Base-by-base conservation (phyloP, 192 early-diverging fungal species). In the Coemansia sp. region DNA sequence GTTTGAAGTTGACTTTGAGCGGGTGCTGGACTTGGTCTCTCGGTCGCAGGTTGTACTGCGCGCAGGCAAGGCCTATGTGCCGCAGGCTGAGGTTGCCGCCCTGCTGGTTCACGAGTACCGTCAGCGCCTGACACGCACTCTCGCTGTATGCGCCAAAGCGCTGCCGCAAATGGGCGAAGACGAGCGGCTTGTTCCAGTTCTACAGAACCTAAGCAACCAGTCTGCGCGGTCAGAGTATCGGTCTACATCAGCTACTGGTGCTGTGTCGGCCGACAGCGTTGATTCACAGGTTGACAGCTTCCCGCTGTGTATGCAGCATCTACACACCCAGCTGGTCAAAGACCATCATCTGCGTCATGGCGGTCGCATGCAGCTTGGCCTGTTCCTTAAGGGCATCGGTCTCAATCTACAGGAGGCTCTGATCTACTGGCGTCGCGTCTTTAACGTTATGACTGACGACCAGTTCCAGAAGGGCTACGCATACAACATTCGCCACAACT, bases 321-420 rank as follows among this genome's bases (percentile, higher is more conserved):
- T 99, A 19, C 89, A 96, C 65, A 59, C 73, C 28, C 78, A 85
- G 55, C 86, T 99, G 40, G 62, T 73, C 31, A 68, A 69, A 28
- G 89, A 94, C 63, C 88, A 82, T 28, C 97, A 99, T 71, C 74
- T 96, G 34, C 87, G 88, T 40, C 94, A 99, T 70, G 84, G 79
- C 54, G 94, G 91, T 11, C 87, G 97, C 65, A 89, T 95, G 78
- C 94, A 96, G 64, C 90, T 89, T 53, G 92, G 93, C 5, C 82
- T 99, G 44, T 99, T 99, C 76, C 85, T 98, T 60, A 98, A 98
- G 78, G 94, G 91, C 38, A 90, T 93, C 52, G 95, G 95, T 26
- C 82, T 98, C 3, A 74, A 87, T 5, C 58, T 98, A 46, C 92
- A 94, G 12, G 93, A 98, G 70, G 91, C 97, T 0, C 77, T 98